Evolutionary conservation across 2,329 filamentous ascomycete genomes (phyloP).

Genomic region (Ophiocordyceps robertsii): DNA sequence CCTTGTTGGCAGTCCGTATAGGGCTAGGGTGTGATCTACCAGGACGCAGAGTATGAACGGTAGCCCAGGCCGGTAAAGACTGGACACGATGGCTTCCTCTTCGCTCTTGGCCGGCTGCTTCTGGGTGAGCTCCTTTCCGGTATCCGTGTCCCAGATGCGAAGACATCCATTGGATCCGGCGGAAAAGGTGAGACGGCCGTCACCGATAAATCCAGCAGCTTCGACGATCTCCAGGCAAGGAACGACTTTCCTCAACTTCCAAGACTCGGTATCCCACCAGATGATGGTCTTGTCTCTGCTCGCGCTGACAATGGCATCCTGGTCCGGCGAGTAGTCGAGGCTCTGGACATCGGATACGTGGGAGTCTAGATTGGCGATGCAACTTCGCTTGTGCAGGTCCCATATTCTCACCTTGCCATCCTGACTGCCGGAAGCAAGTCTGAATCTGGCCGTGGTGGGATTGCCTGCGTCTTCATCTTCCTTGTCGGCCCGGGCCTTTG

Average conservation of each 20-base stretch:
- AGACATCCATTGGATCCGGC: conserved; percentile 74
- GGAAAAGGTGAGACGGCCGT: conserved; percentile 63
- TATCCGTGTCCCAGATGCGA: conserved; percentile 69
- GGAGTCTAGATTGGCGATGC: conserved; percentile 67
- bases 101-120: conserved; percentile 52
- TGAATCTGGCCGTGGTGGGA: conserved; percentile 43
- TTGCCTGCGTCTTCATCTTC: conserved; percentile 27
- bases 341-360: conserved; percentile 92
- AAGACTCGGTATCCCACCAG: conserved; percentile 76
- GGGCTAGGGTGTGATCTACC: conserved; percentile 73
- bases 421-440: conserved; percentile 82
- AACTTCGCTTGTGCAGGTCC: conserved; percentile 75
- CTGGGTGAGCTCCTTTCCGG: conserved; percentile 64
- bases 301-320: conserved; percentile 67
- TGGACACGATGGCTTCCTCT: conserved; percentile 55
- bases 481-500: conserved; percentile 17
- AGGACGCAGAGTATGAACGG: conserved; percentile 70
- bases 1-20: conserved; percentile 44
- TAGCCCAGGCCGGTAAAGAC: conserved; percentile 51
- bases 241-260: conserved; percentile 70
- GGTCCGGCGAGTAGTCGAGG: conserved; percentile 64
- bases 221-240: conserved; percentile 81
- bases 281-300: conserved; percentile 90
- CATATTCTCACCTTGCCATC: conserved; percentile 87
- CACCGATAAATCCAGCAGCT: conserved; percentile 62